These are phyloP conservation scores for Wickerhamiella nectarea DNA, from an alignment of 805 yeast genomes.

Conservation along the genomic window DNA sequence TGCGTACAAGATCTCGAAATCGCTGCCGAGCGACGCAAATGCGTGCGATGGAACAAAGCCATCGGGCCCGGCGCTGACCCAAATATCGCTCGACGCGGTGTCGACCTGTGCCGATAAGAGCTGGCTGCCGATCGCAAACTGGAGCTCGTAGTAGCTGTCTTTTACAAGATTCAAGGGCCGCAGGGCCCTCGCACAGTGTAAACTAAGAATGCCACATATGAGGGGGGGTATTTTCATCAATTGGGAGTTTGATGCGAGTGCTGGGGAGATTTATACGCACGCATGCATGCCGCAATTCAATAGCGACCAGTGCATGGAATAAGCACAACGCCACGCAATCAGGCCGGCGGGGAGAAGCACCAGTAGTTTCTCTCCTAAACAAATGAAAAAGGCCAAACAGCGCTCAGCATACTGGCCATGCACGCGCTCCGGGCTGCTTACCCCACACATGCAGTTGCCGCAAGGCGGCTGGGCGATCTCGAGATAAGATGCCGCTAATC, in stretches of 20 bases:
- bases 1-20: conserved; percentile 5
- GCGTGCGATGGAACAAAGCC: no score
- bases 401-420: no score
- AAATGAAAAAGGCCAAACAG: no score
- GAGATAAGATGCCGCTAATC: background rate
- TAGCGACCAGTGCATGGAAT: background rate
- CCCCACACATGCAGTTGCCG: background rate
- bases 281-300: background rate
- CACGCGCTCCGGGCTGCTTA: background rate
- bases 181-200: background rate
- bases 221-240: background rate
- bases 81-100: conserved; percentile 52
- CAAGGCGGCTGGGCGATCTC: background rate
- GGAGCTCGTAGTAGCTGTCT: background rate
- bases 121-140: conserved; percentile 3
- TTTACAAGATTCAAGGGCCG: background rate
- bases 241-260: background rate
- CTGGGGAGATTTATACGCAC: background rate
- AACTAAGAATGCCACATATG: background rate
- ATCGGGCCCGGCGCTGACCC: conserved; percentile 27
- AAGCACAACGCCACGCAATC: background rate
- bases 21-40: no score
- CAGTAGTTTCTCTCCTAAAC: no score
- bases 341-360: no score
- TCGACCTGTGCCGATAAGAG: conserved; percentile 16